Conservation (phyloP, 768 basidiomycete species). For the Aureoboletus auriporus region DNA sequence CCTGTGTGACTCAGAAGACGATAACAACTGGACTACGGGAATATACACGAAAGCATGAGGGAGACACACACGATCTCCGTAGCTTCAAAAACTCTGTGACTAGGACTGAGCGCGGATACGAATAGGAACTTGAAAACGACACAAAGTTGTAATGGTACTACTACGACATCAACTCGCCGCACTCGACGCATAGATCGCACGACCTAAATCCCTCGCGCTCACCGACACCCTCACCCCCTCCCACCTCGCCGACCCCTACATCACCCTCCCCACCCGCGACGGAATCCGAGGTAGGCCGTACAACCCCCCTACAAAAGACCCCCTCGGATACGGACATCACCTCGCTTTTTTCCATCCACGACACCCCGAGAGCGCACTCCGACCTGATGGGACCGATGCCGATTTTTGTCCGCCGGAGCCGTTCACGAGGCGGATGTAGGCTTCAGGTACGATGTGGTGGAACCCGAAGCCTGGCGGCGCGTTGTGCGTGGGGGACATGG, state of each 20-base stretch:
- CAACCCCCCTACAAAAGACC: slow-evolving; percentile 37
- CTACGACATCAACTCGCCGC: slow-evolving; percentile 3
- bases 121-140: no score
- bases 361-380: slow-evolving; percentile 51
- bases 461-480: slow-evolving; percentile 34
- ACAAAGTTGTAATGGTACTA: no score
- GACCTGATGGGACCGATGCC: slow-evolving; percentile 68
- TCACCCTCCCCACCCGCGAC: slow-evolving; percentile 72
- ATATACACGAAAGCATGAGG: no score
- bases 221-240: slow-evolving; percentile 50
- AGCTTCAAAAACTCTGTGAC: no score
- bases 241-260: slow-evolving; percentile 60
- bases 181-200: slow-evolving; percentile 53
- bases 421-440: slow-evolving; percentile 82
- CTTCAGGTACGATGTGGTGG: slow-evolving; percentile 67
- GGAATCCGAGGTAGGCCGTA: slow-evolving; percentile 43
- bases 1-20: no score
- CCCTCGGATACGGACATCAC: slow-evolving; percentile 62
- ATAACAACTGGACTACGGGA: no score
- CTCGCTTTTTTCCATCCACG: slow-evolving; percentile 72
- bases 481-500: slow-evolving; percentile 51
- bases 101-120: no score
- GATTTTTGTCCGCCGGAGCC: slow-evolving; percentile 71
- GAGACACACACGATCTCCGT: no score
- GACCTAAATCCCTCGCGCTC: slow-evolving; percentile 43